Evolutionary conservation across 306 rosid species (phyloP), one percentile per base, ranked within the genome.

Genomic region (Pyrus betulifolia): DNA sequence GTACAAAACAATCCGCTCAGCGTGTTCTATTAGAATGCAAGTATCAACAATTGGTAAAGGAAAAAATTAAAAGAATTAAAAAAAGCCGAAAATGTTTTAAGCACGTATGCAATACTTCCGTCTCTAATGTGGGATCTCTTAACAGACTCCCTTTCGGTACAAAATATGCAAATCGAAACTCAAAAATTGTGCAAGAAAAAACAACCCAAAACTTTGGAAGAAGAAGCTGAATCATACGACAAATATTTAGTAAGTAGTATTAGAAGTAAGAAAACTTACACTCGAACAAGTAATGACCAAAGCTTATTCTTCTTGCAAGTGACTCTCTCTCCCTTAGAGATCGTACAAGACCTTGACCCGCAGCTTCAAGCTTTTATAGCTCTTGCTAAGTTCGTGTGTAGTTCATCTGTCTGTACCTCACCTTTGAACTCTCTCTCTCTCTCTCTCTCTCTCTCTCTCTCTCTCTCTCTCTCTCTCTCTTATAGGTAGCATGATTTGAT

Each of bases 311-410:
- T 46, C 42, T 75, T 42, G 75, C 40, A 67, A 30, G 55, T 51
- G 55, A 51, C 2, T 51, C 55, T 49, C 57, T 59, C 69, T 69
- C 71, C 74, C 45, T 67, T 49, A 76, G 71, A 82, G 83, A 51
- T 18, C 45, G 18, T 54, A 14, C 38, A 51, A 74, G 70, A 67
- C 71, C 69, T 22, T 55, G 70, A 65, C 71, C 57, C 23, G 67
- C 5, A 49, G 57, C 85, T 78, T 83, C 83, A 61, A 82, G 72
- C 55, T 76, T 81, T 69, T 21, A 61, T 82, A 85, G 84, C 72
- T 7, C 11, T 22, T n/a, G 69, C 21, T 65, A 58, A 68, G 55
- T 68, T 35, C 42, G 7, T 73, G 69, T 64, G 45, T 42, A 69
- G 80, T 77, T 57, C 42, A 70, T 63, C 78, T 61, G 38, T 62